Conservation (phyloP, 2,329 filamentous ascomycete genomes). For the Pyricularia pennisetigena region DNA sequence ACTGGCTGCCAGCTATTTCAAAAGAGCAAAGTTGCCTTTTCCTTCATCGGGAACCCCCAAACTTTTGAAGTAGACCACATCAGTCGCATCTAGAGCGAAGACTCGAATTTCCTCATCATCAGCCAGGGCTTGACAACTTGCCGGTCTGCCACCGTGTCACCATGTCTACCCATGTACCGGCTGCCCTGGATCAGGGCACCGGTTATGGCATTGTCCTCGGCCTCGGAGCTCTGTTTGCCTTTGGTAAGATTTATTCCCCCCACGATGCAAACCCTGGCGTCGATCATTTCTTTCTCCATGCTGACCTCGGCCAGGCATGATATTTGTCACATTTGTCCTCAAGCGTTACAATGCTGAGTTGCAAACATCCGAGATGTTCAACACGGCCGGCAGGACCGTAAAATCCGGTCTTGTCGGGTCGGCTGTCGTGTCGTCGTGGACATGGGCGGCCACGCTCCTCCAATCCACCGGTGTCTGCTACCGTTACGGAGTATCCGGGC, state of each 20-base stretch:
- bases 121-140: background rate
- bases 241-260: slow-evolving; percentile 35
- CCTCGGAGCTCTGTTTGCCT: slow-evolving; percentile 62
- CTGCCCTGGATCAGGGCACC: slow-evolving; percentile 26
- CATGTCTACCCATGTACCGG: background rate
- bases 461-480: slow-evolving; percentile 76
- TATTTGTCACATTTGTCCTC: background rate
- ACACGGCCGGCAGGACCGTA: slow-evolving; percentile 78
- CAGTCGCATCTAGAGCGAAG: background rate
- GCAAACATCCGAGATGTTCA: slow-evolving; percentile 90
- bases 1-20: background rate
- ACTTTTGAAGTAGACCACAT: background rate
- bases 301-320: background rate
- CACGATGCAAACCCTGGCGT: slow-evolving; percentile 8
- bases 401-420: slow-evolving; percentile 83
- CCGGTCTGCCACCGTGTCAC: background rate
- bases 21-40: background rate
- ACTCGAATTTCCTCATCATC: background rate
- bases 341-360: slow-evolving; percentile 45
- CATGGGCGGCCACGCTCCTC: slow-evolving; percentile 77
- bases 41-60: background rate
- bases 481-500: slow-evolving; percentile 55
- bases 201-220: slow-evolving; percentile 74
- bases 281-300: background rate
- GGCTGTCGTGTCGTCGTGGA: slow-evolving; percentile 86